Conservation (phyloP, 257 asterid species). For the Oldenlandia corymbosa region DNA sequence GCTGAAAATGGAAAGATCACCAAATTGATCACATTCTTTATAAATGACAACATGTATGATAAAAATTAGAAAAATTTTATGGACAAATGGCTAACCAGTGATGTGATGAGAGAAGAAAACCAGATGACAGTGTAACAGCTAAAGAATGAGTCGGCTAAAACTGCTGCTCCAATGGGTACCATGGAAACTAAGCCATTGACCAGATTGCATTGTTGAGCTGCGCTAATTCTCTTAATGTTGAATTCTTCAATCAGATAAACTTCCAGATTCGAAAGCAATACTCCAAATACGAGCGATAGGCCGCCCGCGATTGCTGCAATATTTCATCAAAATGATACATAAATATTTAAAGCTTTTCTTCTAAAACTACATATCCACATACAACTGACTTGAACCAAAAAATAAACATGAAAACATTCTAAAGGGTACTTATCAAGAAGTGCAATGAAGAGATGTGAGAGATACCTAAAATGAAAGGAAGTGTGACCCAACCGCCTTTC, state of each 20-base stretch:
- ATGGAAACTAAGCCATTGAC: slow-evolving; percentile 59
- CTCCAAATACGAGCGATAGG: slow-evolving; percentile 47
- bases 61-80: no score
- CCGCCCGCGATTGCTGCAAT: slow-evolving; percentile 55
- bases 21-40: no score
- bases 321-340: no score
- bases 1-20: no score
- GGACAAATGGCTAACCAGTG: slow-evolving; percentile 57
- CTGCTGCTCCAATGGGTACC: slow-evolving; percentile 62
- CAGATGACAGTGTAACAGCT: slow-evolving; percentile 70
- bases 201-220: slow-evolving; percentile 54
- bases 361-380: no score
- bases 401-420: no score
- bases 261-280: slow-evolving; percentile 48
- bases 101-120: slow-evolving; percentile 54
- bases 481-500: background rate
- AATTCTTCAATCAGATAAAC: slow-evolving; percentile 68
- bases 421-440: no score
- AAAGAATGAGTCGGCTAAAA: slow-evolving; percentile 54
- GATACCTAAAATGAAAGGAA: no score
- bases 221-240: slow-evolving; percentile 54
- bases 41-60: no score
- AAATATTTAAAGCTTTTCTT: no score
- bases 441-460: no score
- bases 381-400: no score